Conservation (phyloP, 768 basidiomycete species). For the Xanthoconium purpureum region DNA sequence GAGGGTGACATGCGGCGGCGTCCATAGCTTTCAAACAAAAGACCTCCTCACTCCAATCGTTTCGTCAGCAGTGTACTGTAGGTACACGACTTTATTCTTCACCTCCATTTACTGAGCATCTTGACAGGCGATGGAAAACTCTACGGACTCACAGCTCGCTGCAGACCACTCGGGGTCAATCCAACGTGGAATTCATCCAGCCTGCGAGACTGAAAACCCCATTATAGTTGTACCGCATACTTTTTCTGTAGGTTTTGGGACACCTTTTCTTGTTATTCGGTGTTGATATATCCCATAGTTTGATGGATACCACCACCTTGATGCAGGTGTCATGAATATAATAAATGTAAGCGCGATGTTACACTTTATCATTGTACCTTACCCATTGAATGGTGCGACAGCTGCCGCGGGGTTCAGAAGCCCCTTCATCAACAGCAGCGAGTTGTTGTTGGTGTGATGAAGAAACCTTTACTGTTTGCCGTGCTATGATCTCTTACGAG, state of each 20-base stretch:
- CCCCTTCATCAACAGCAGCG: neutral
- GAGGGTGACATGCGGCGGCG: too few relatives aligned
- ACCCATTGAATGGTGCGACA: neutral
- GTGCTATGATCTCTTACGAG: accelerated
- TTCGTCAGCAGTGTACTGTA: too few relatives aligned
- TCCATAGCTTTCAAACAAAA: too few relatives aligned
- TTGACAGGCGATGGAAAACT: neutral
- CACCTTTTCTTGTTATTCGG: neutral
- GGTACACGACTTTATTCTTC: neutral
- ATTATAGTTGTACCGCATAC: too few relatives aligned
- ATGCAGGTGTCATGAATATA: neutral
- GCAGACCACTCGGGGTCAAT: too few relatives aligned
- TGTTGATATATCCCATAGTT: neutral
- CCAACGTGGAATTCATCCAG: too few relatives aligned
- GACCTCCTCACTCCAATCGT: too few relatives aligned
- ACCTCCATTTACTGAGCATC: neutral
- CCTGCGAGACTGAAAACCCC: too few relatives aligned
- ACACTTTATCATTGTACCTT: too few relatives aligned
- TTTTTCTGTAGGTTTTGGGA: neutral
- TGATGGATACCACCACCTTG: neutral
- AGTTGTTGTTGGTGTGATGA: neutral
- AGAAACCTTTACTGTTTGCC: neutral
- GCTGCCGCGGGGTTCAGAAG: neutral
- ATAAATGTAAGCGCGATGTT: too few relatives aligned
- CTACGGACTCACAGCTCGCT: neutral